A percentile compares a stretch with the other conserved stretches of the same genome.
phyloP scores from a whole-genome alignment of 208 protist genomes.

The Leishmania aethiopica region DNA sequence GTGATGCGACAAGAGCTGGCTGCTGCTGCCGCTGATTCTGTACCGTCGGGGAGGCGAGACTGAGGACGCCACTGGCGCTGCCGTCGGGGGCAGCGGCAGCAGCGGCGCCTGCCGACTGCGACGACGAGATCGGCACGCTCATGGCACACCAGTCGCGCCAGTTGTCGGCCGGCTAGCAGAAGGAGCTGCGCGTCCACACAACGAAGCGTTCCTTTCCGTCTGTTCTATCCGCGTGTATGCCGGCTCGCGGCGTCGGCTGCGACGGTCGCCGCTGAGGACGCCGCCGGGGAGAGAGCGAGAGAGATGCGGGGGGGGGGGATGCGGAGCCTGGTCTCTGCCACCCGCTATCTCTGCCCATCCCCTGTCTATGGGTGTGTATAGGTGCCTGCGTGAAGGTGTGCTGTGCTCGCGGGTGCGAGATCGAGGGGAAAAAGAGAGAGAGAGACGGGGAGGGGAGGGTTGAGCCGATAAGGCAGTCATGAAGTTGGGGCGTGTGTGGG shows the following conservation, averaged over 20 bases:
- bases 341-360: too few relatives aligned
- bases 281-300: neutral
- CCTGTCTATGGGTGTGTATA: neutral
- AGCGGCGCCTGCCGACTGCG: conserved; percentile 1
- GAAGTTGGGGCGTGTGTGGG: neutral
- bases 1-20: neutral
- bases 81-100: conserved; percentile 5
- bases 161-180: neutral
- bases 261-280: neutral
- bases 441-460: neutral
- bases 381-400: neutral
- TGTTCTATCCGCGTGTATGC: neutral
- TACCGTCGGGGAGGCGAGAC: neutral
- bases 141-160: neutral
- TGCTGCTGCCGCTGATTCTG: neutral
- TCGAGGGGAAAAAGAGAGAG: neutral
- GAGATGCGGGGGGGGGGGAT: neutral
- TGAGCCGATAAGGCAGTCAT: neutral
- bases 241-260: neutral
- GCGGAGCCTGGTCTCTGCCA: neutral
- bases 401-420: neutral
- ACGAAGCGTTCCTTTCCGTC: neutral
- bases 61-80: neutral
- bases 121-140: neutral
- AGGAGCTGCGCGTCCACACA: neutral